Conservation (phyloP, 2,329 filamentous ascomycete species). For the Calycina herbarum region DNA sequence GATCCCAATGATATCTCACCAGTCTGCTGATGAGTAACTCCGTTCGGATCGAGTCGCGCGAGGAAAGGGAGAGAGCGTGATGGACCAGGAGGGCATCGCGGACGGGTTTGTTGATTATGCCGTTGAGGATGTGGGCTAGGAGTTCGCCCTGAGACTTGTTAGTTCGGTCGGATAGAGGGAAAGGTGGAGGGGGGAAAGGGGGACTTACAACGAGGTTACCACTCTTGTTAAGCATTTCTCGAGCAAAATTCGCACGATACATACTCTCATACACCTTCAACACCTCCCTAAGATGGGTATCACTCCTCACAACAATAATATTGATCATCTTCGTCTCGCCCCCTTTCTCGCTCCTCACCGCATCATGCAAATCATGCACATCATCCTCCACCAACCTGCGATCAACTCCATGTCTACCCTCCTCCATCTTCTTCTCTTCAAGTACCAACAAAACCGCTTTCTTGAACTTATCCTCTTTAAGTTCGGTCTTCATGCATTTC, state of each 20-base stretch:
- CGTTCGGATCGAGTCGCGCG: slow-evolving; percentile 72
- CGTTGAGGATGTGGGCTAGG: slow-evolving; percentile 92
- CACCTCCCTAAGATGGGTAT: slow-evolving; percentile 79
- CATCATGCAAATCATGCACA: slow-evolving; percentile 66
- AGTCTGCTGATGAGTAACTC: slow-evolving; percentile 87
- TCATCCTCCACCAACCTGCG: slow-evolving; percentile 65
- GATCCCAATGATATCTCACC: slow-evolving; percentile 91
- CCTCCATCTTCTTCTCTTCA: slow-evolving; percentile 81
- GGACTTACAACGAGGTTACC: slow-evolving; percentile 84
- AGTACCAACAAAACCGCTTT: slow-evolving; percentile 80
- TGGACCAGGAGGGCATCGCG: slow-evolving; percentile 88
- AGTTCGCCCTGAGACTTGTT: slow-evolving; percentile 72
- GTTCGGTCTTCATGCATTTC: slow-evolving; percentile 86
- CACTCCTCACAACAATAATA: slow-evolving; percentile 78
- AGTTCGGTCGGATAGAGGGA: background rate
- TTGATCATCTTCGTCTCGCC: slow-evolving; percentile 86
- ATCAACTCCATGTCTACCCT: slow-evolving; percentile 43
- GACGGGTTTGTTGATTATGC: slow-evolving; percentile 91
- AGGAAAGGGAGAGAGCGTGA: slow-evolving; percentile 81
- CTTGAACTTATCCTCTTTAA: slow-evolving; percentile 96
- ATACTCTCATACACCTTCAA: slow-evolving; percentile 72
- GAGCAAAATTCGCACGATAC: slow-evolving; percentile 79
- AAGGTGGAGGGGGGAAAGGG: slow-evolving; percentile 12
- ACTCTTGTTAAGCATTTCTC: slow-evolving; percentile 84
- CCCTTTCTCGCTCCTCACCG: slow-evolving; percentile 72